phyloP scores from a whole-genome alignment of 1,284 basidiomycete species.

The Singerocomus inundabilis region DNA sequence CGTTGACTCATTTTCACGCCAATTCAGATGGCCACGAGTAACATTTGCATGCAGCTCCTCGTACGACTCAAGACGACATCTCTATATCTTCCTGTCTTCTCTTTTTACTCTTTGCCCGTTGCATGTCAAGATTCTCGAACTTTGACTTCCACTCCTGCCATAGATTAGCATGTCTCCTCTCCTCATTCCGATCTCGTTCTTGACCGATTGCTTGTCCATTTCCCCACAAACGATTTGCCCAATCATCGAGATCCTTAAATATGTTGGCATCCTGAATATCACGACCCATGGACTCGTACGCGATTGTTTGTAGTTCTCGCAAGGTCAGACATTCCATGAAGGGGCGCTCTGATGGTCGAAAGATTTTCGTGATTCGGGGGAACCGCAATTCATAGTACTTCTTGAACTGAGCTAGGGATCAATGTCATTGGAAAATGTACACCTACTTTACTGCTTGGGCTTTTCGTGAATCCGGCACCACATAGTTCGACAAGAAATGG shows the following conservation, averaged over 20 bases:
- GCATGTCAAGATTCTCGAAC: slow-evolving; percentile 26
- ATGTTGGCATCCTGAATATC: slow-evolving; percentile 36
- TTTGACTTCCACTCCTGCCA: slow-evolving; percentile 31
- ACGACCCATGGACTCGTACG: slow-evolving; percentile 48
- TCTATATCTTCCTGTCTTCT: slow-evolving; percentile 24
- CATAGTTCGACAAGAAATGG: slow-evolving; percentile 74
- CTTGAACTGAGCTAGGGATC: slow-evolving; percentile 2
- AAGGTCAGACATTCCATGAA: slow-evolving; percentile 58
- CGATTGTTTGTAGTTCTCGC: slow-evolving; percentile 49
- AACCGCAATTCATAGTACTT: slow-evolving; percentile 83
- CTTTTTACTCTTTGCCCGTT: slow-evolving; percentile 14
- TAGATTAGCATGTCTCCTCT: slow-evolving; percentile 18
- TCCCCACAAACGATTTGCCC: slow-evolving; percentile 30
- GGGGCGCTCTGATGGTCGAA: slow-evolving; percentile 54
- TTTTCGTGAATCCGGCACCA: slow-evolving; percentile 80
- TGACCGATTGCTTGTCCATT: slow-evolving; percentile 9
- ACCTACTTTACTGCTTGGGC: slow-evolving; percentile 53
- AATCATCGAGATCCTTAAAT: slow-evolving; percentile 40
- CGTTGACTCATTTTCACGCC: neutral
- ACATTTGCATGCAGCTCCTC: neutral
- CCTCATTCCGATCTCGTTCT: slow-evolving; percentile 14
- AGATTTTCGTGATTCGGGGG: slow-evolving; percentile 71
- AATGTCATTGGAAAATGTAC: neutral
- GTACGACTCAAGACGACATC: slow-evolving; percentile 28
- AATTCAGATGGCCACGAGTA: neutral